Conservation (phyloP, 2,329 filamentous ascomycete species). For the Xylariaceae sp. region DNA sequence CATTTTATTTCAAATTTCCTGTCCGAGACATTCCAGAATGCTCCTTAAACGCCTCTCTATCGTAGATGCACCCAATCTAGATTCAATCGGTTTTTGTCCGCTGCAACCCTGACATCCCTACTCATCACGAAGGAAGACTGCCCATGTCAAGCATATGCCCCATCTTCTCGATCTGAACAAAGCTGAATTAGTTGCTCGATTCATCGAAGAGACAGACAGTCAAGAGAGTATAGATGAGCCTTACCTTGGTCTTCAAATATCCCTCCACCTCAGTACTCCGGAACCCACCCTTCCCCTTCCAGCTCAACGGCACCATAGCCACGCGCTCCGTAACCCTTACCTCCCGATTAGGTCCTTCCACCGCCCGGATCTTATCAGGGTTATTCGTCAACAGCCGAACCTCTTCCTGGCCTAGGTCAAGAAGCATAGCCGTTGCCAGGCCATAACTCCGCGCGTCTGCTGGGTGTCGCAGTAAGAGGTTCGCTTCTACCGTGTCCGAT, state of each 20-base stretch:
- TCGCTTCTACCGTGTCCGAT: conserved; percentile 96
- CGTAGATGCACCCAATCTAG: too few relatives aligned
- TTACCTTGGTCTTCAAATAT: conserved; percentile 90
- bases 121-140: conserved; percentile 25
- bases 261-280: conserved; percentile 85
- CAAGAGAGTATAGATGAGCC: conserved; percentile 25
- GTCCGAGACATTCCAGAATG: too few relatives aligned
- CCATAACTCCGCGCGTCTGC: conserved; percentile 94
- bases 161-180: conserved; percentile 74
- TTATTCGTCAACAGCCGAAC: conserved; percentile 91
- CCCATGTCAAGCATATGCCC: conserved; percentile 69
- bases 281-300: conserved; percentile 82
- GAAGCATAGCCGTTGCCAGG: conserved; percentile 89
- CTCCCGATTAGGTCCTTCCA: conserved; percentile 87
- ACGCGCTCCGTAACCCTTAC: conserved; percentile 85
- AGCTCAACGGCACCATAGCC: conserved; percentile 91
- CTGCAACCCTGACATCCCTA: too few relatives aligned
- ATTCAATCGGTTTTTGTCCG: too few relatives aligned
- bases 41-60: too few relatives aligned
- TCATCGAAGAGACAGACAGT: neutral
- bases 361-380: conserved; percentile 90
- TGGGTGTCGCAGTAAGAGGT: conserved; percentile 83
- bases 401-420: conserved; percentile 75
- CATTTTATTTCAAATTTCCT: too few relatives aligned
- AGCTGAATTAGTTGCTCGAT: neutral